Percentiles rank a stretch among this genome's conserved stretches.
Conservation (phyloP, 148 eudicot species). For the Beta vulgaris region DNA sequence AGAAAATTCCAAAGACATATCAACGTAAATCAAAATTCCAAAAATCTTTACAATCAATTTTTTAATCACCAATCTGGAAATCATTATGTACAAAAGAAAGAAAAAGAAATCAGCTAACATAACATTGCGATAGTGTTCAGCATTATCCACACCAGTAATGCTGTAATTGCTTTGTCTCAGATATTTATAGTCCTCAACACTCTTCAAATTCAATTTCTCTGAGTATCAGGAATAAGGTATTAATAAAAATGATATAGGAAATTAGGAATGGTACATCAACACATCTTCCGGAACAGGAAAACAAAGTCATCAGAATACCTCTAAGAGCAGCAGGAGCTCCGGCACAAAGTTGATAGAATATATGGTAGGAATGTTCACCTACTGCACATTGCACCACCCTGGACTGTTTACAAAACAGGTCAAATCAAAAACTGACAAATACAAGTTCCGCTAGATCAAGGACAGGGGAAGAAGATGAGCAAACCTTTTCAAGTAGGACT, state of each 20-base stretch:
- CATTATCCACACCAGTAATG: constrained; percentile 85
- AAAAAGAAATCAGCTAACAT: constrained; percentile 50
- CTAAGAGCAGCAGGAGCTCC: constrained; percentile 77
- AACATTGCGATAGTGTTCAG: constrained; percentile 73
- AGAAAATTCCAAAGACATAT: not conserved
- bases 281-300: constrained; percentile 2
- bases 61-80: not conserved
- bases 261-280: not conserved
- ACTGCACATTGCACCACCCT: constrained; percentile 93
- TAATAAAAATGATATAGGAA: no score
- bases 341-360: constrained; percentile 96
- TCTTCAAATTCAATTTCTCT: constrained; percentile 81
- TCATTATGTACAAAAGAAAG: constrained; percentile 1
- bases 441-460: not conserved
- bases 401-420: constrained; percentile 58
- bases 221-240: constrained; percentile 13
- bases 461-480: constrained; percentile 20
- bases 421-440: constrained; percentile 27
- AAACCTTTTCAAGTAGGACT: constrained; percentile 98
- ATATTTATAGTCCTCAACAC: constrained; percentile 66
- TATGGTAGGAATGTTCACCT: constrained; percentile 98
- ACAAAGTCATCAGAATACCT: constrained; percentile 45
- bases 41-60: not conserved
- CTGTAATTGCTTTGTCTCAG: constrained; percentile 68
- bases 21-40: not conserved